Conservation (phyloP, 2,329 filamentous ascomycete genomes). For the Fusarium pseudograminearum region DNA sequence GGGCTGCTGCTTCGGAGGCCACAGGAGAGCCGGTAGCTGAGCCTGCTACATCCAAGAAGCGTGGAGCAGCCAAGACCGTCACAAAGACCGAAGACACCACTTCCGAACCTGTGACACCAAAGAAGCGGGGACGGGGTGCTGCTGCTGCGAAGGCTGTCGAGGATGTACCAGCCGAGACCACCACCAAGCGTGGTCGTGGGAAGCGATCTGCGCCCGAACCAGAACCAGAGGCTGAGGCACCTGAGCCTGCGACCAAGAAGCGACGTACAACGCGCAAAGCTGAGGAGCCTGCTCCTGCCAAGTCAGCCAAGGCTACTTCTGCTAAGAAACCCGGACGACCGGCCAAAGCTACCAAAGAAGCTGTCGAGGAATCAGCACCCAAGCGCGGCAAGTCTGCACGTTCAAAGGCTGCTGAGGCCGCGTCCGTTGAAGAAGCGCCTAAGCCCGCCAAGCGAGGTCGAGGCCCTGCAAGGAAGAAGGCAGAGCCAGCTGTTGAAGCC, state of each 20-base stretch:
- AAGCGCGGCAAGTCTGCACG: slow-evolving; percentile 30
- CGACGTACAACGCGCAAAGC: slow-evolving; percentile 30
- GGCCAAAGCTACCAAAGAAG: slow-evolving; percentile 25
- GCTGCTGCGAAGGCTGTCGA: slow-evolving; percentile 9
- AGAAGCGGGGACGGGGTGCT: slow-evolving; percentile 25
- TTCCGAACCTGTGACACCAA: slow-evolving; percentile 17
- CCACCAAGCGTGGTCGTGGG: slow-evolving; percentile 40
- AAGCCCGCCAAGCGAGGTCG: slow-evolving; percentile 34
- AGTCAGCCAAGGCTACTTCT: slow-evolving; percentile 7
- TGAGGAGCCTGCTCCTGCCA: slow-evolving; percentile 17
- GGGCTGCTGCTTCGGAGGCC: slow-evolving; percentile 16
- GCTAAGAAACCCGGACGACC: slow-evolving; percentile 21
- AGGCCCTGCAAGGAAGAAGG: slow-evolving; percentile 13
- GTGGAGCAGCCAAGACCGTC: slow-evolving; percentile 15
- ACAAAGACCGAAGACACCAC: slow-evolving; percentile 14
- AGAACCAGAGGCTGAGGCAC: slow-evolving; percentile 15
- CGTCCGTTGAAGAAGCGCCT: background rate
- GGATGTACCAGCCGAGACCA: slow-evolving; percentile 1
- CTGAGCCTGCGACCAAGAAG: slow-evolving; percentile 40
- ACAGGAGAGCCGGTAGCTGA: slow-evolving; percentile 11
- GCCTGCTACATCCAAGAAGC: slow-evolving; percentile 25
- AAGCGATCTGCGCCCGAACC: slow-evolving; percentile 26
- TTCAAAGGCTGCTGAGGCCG: slow-evolving; percentile 15
- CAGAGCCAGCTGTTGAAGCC: slow-evolving; percentile 1
- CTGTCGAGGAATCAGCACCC: slow-evolving; percentile 8